These are phyloP conservation scores for Fagus sylvatica DNA, from an alignment of 306 rosid species.

Conservation along the genomic window DNA sequence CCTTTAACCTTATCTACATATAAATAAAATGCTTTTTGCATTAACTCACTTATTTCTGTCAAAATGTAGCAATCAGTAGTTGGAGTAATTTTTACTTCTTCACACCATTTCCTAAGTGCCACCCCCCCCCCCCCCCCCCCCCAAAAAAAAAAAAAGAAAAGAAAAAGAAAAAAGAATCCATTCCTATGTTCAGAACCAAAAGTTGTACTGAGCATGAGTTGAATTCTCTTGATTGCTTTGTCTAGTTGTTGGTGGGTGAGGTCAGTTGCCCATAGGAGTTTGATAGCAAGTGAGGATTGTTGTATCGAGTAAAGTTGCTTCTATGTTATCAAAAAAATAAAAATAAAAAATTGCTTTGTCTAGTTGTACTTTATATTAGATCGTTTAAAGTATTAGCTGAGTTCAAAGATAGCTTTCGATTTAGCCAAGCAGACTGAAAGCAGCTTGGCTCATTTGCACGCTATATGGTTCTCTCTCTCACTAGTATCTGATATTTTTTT, in stretches of 20 bases:
- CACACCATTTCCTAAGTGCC: too few relatives aligned
- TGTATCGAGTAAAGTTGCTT: too few relatives aligned
- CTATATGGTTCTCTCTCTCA: background rate
- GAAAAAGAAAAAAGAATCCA: background rate
- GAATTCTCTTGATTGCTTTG: background rate
- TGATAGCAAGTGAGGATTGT: too few relatives aligned
- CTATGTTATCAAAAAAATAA: too few relatives aligned
- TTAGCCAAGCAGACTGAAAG: background rate
- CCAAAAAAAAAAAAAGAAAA: background rate
- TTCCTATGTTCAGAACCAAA: background rate
- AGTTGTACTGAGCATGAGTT: background rate
- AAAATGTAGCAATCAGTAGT: too few relatives aligned
- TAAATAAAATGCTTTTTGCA: too few relatives aligned
- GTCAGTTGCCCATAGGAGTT: too few relatives aligned
- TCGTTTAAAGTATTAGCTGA: background rate
- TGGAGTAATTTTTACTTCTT: too few relatives aligned
- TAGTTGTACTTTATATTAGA: background rate
- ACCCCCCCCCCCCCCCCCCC: too few relatives aligned
- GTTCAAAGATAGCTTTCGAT: background rate
- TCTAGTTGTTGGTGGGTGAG: background rate
- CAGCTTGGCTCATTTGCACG: background rate
- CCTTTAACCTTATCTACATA: too few relatives aligned
- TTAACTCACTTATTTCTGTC: too few relatives aligned
- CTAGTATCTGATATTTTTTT: background rate
- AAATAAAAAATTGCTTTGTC: background rate